Evolutionary conservation across 768 basidiomycete species (phyloP), one percentile per base, ranked within the genome.

Genomic region (Lactarius tabidus): DNA sequence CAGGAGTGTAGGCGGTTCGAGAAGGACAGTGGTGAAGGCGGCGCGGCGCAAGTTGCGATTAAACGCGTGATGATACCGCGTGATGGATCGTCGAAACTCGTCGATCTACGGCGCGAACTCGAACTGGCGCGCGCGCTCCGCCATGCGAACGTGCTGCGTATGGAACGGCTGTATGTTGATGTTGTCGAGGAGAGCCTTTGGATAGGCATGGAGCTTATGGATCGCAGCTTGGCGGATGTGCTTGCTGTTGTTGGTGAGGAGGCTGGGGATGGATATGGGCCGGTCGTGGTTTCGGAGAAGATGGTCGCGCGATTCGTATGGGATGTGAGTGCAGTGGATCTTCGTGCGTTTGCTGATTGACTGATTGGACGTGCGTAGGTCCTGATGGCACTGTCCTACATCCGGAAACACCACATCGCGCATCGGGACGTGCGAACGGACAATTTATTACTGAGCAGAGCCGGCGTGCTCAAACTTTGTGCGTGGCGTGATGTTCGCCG

Each of bases 141-240:
- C 62, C 85, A 91, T 68, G 80, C 82, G 65, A 83, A 91, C 74
- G 71, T 93, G 8, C 77, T 93, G 23, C 75, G 80, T 3, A 82
- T 90, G 78, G 89, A 91, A 71, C 84, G 81, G 52, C 75, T 91
- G 28, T 91, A 90, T 74, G 85, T 90, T 33, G 84, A 88, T 70
- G 72, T 87, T 4, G 77, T 79, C 39, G 77, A 75, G 52, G 78
- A 79, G 60, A 69, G 85, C 64, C 75, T 94, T 41, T 94, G 92
- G 92, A 87, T 94, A 57, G 79, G 87, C 67, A 94, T 94, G 92
- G 91, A 93, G 74, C 82, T 93, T 36, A 92, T 94, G 91, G 90
- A 92, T 70, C 81, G 91, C 67, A 92, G 90, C 72, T 77, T 94
- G 69, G 92, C 92, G 70, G 92, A 94, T 73, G 82, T 94, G 54